Base-by-base conservation (phyloP, 2,329 filamentous ascomycete genomes). In the Leptosphaerulina australis region DNA sequence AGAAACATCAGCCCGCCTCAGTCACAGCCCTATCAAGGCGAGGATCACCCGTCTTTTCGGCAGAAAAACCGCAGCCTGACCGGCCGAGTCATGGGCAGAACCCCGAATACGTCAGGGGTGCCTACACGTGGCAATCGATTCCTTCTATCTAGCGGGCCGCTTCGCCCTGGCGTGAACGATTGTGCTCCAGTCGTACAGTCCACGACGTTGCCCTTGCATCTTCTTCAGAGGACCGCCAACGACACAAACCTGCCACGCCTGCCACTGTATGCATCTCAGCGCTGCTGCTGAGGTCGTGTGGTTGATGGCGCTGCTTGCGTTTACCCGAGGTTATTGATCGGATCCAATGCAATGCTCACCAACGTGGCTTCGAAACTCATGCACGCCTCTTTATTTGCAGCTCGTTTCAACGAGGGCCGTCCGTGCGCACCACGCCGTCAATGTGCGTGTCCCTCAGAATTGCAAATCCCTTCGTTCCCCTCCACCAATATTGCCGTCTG, bases 91-190 rank as follows among this genome's bases (percentile, higher is more conserved):
- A 69, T 64, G 58, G 48, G 35, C 12, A 14, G 45, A 39, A 46
- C 43, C 52, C 55, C 62, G 60, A 62, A 63, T 55, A 22, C 40
- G 54, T 46, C 57, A 63, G 58, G 58, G 59, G 58, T 53, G 34
- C 35, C 49, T 60, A 64, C 65, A 68, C 65, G 65, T 68, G 65
- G 63, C 59, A 63, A 60, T 57, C 58, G 64, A 64, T 59, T 62
- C 50, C 54, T 58, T 64, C 55, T 62, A 51, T 51, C 56, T 59
- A 59, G 60, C 63, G 63, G 63, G 56, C 64, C 61, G 60, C 48
- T 51, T 39, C 46, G 41, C 48, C 43, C 63, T 68, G 62, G 65
- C 63, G 65, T 64, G 62, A 67, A 67, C 58, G 52, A 56, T 44
- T 52, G 47, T 47, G 35, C 44, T 52, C 44, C 49, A 51, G 50